phyloP scores from a whole-genome alignment of 2,329 filamentous ascomycete genomes.

The Cladobotryum protrusum region DNA sequence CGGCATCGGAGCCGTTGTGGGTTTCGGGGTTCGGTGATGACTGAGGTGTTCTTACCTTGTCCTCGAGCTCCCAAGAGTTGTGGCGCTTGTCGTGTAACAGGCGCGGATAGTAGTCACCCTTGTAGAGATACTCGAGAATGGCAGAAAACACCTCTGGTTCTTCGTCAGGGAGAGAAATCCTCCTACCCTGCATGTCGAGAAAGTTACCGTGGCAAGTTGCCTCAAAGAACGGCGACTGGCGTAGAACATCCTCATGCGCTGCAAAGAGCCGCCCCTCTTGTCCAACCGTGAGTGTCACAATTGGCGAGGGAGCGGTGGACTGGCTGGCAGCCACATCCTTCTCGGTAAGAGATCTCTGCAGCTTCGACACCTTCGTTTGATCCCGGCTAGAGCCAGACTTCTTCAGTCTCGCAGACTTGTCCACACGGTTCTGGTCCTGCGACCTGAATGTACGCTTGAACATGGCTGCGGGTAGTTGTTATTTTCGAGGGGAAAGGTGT shows the following conservation, averaged over 20 bases:
- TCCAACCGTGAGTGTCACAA: constrained; percentile 82
- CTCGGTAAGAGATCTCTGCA: constrained; percentile 74
- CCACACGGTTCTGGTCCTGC: constrained; percentile 66
- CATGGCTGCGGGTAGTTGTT: constrained; percentile 50
- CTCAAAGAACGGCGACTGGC: constrained; percentile 78
- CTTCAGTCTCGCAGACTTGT: constrained; percentile 82
- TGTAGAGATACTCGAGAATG: constrained; percentile 94
- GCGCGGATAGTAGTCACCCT: constrained; percentile 90
- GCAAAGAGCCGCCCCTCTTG: constrained; percentile 84
- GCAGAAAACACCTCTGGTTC: constrained; percentile 91
- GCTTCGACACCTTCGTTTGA: constrained; percentile 70
- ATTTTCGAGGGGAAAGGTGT: constrained; percentile 6
- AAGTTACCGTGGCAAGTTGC: constrained; percentile 65
- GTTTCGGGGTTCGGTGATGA: constrained; percentile 48
- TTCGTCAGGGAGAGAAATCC: constrained; percentile 65
- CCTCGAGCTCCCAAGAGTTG: constrained; percentile 86
- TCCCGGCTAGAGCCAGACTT: constrained; percentile 54
- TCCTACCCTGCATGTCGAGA: constrained; percentile 70
- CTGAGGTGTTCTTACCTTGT: constrained; percentile 39
- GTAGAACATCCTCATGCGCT: constrained; percentile 87
- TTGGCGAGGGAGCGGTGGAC: constrained; percentile 52
- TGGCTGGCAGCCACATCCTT: constrained; percentile 31
- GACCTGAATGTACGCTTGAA: constrained; percentile 88
- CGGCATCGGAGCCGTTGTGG: constrained; percentile 44
- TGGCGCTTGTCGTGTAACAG: constrained; percentile 80